A percentile compares a stretch with the other conserved stretches of the same genome.
These are phyloP conservation scores for Heritiera littoralis DNA, from an alignment of 345 rosid genomes.

Conservation along the genomic window DNA sequence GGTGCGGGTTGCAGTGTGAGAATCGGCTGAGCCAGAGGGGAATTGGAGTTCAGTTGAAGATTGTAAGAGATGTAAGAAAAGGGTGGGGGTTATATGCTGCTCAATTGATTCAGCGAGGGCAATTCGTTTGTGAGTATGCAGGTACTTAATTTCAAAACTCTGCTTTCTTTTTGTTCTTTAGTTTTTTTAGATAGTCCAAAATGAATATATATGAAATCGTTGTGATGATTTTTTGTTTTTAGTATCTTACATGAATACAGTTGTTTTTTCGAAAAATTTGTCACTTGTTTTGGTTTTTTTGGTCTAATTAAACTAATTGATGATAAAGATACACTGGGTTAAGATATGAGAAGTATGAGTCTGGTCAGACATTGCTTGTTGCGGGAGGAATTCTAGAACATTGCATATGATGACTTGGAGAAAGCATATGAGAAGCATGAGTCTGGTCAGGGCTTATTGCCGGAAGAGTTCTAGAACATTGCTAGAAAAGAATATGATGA, in stretches of 20 bases:
- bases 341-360: too few relatives aligned
- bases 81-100: conserved; percentile 85
- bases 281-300: background rate
- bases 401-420: too few relatives aligned
- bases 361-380: too few relatives aligned
- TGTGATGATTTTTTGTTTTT: background rate
- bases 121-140: conserved; percentile 85
- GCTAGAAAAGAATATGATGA: background rate
- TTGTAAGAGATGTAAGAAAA: conserved; percentile 59
- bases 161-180: background rate
- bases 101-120: conserved; percentile 59
- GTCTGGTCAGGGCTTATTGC: too few relatives aligned
- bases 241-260: background rate
- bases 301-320: background rate
- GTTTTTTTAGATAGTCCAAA: background rate
- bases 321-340: background rate
- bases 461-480: too few relatives aligned
- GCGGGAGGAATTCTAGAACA: too few relatives aligned
- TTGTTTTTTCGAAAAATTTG: background rate
- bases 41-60: conserved; percentile 55
- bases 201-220: background rate
- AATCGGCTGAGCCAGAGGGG: conserved; percentile 71
- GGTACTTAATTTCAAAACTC: conserved; percentile 37
- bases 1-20: conserved; percentile 57
- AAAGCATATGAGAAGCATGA: too few relatives aligned